Evolutionary conservation across 2,329 filamentous ascomycete species (phyloP), one percentile per base, ranked within the genome.

Genomic region (Zasmidium citrigriseum): DNA sequence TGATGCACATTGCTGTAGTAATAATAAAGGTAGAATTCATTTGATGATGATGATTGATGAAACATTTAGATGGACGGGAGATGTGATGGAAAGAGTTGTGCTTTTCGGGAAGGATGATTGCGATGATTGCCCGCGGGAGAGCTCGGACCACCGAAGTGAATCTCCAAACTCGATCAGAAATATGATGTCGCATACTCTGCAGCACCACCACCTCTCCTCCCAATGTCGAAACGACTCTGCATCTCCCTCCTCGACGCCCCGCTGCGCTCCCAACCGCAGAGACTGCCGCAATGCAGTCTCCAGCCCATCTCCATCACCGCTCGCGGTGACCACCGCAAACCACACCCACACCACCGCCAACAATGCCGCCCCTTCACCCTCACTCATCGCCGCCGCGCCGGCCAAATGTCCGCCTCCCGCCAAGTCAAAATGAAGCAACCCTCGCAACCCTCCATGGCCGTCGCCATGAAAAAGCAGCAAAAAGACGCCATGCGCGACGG

Each of bases 391-490:
- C 57, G 44, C 54, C 27, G 48, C 22, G 24, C 60, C 29, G 45
- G 55, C 3, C 10, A 52, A 51, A 49, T 61, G 52, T 38, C 55
- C 25, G 45, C 57, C 23, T 55, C 21, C 18, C 45, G 48, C 27
- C 22, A 47, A 10, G n/a, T 41, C 2, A 16, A 18, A 20, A 44
- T 25, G 58, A 12, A 44, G 12, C 61, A 68, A 23, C 70, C 70
- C 4, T 60, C 72, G 4, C 71, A 77, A 59, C 75, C 75, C 25
- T 77, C 76, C 53, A 73, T 78, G 67, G 71, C 70, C 50, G 69
- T 73, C 25, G 64, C 70, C 46, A 65, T 70, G 16, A 70, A 69
- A 52, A 68, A 74, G 7, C 61, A 75, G 47, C 64, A 70, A 44
- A 62, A 66, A 27, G 58, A 68, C 18, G 69, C 72, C 41, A 59